phyloP scores from a whole-genome alignment of 441 rosid genomes.

The Pelargonium cotyledonis region DNA sequence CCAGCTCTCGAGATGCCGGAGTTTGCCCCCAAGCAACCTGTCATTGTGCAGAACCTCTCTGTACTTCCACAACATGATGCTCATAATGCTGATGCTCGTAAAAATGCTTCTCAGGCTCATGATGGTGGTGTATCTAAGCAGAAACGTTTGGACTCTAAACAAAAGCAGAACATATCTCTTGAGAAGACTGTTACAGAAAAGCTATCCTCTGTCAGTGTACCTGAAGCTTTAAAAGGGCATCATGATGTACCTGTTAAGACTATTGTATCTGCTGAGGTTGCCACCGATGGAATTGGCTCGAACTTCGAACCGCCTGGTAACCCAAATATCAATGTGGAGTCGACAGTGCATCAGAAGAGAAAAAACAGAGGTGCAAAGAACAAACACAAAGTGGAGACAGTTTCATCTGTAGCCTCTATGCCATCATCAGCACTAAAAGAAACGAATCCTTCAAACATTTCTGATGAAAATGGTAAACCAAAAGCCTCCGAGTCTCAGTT shows the following conservation, averaged over 20 bases:
- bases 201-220: constrained; percentile 21
- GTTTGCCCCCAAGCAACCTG: constrained; percentile 22
- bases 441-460: constrained; percentile 24
- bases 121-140: constrained; percentile 45
- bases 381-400: constrained; percentile 61
- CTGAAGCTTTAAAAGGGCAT: constrained; percentile 29
- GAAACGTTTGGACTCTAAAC: constrained; percentile 43
- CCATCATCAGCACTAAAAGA: constrained; percentile 32
- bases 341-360: constrained; percentile 42
- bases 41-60: constrained; percentile 20
- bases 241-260: constrained; percentile 27
- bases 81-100: constrained; percentile 27
- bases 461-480: constrained; percentile 30
- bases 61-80: constrained; percentile 28
- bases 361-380: constrained; percentile 51
- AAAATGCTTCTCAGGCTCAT: constrained; percentile 26
- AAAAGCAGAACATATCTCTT: constrained; percentile 37
- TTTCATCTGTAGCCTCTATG: constrained; percentile 29
- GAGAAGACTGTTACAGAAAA: constrained; percentile 46
- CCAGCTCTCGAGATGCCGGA: constrained; percentile 28
- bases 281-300: constrained; percentile 28
- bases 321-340: constrained; percentile 36
- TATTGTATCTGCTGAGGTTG: constrained; percentile 28
- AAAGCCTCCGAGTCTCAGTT: constrained; percentile 36
- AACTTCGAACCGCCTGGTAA: constrained; percentile 37